Base-by-base conservation (phyloP, 2,329 filamentous ascomycete species). In the Nemania abortiva region DNA sequence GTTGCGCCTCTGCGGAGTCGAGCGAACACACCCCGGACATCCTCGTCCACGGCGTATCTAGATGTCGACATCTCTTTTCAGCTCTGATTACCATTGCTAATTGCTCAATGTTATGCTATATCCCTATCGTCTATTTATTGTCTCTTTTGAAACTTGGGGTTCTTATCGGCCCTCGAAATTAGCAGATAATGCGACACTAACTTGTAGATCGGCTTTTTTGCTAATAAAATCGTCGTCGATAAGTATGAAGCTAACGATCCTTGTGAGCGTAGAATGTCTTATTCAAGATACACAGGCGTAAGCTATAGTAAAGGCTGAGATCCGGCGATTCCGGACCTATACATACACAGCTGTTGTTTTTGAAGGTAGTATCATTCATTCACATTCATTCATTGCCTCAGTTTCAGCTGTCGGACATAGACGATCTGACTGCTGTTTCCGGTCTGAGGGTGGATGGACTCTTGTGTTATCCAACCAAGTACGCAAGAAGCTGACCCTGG, bases 1-100 rank as follows among this genome's bases (percentile, higher is more conserved):
- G 54, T 42, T 58, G 59, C 64, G 18, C 37, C 34, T 29, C 39
- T 58, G 37, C 72, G 70, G 74, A 71, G 63, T 57, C 52, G 53
- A 70, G 70, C 72, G 70, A 71, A 45, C 34, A 62, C 34, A 9
- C 53, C 18, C 7, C 15, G 29, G 34, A 57, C n/a, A 54, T 54
- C 49, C 64, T 65, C 56, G 37, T 22, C 27, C 18, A 54, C 56
- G 5, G 42, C 37, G 11, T 56, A 42, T 49, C 42, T 29, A 20
- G 34, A 42, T 22, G n/a, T 49, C 37, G 54, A 68, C 55, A 64
- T 18, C 20, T 27, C 29, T 64, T 70, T 67, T 64, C 65, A 66
- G 39, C 13, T 47, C 54, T 18, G 54, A 64, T 54, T 49, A 39
- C 10, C 18, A 39, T 54, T 64, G 27, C 53, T 42, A 24, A 54